These are phyloP conservation scores for Gossypium stocksii DNA, from an alignment of 345 rosid genomes.

Conservation along the genomic window DNA sequence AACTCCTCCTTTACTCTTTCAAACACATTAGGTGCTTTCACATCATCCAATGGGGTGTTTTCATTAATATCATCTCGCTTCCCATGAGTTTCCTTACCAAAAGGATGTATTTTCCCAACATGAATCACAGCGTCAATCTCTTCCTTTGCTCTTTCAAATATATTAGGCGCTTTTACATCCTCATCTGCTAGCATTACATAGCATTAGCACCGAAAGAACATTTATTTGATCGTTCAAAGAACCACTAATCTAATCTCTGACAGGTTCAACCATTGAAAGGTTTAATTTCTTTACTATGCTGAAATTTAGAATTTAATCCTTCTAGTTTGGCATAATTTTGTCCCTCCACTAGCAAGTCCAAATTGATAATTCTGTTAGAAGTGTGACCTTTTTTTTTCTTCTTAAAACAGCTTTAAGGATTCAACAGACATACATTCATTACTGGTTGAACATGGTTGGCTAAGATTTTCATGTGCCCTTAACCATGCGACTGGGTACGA, in stretches of 20 bases:
- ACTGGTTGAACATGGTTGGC: too few relatives aligned
- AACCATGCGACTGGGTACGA: too few relatives aligned
- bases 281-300: too few relatives aligned
- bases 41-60: conserved; percentile 31
- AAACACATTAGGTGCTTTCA: conserved; percentile 56
- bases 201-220: neutral
- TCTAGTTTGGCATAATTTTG: too few relatives aligned
- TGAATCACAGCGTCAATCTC: conserved; percentile 16
- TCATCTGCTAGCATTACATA: conserved; percentile 14
- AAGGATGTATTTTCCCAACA: conserved; percentile 10
- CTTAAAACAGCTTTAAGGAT: too few relatives aligned
- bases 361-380: too few relatives aligned
- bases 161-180: conserved; percentile 16
- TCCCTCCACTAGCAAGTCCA: too few relatives aligned
- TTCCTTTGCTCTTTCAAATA: conserved; percentile 27
- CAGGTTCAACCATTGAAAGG: neutral
- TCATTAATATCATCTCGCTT: conserved; percentile 34
- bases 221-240: neutral
- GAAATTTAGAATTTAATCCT: too few relatives aligned
- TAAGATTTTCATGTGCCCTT: too few relatives aligned
- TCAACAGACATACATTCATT: too few relatives aligned
- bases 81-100: conserved; percentile 42
- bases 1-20: conserved; percentile 64
- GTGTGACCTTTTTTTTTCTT: too few relatives aligned
- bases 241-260: neutral